Conservation (phyloP, 2,329 filamentous ascomycete species). For the Exserohilum rostratum region DNA sequence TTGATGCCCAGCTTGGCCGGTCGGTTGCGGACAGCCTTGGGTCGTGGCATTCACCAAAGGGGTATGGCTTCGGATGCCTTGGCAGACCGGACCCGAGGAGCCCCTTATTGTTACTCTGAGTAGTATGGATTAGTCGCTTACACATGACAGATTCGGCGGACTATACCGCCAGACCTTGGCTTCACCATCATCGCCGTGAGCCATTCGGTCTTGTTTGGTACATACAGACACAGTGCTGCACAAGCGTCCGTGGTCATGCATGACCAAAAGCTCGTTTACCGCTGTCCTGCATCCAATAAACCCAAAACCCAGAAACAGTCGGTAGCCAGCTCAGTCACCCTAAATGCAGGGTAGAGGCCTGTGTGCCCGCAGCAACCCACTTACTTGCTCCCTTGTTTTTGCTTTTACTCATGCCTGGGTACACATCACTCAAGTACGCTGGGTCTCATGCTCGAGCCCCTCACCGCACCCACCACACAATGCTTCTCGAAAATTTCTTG, state of each 20-base stretch:
- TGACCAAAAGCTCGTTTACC: too few species aligned
- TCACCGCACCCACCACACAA: not conserved
- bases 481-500: slow-evolving; percentile 20
- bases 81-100: slow-evolving; percentile 6
- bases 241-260: too few species aligned
- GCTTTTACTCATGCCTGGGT: not conserved
- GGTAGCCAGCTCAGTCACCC: too few species aligned
- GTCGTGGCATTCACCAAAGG: not conserved
- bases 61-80: not conserved
- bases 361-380: too few species aligned
- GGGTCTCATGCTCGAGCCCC: not conserved
- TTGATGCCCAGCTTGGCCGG: not conserved
- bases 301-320: too few species aligned
- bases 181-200: not conserved
- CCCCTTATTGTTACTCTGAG: not conserved
- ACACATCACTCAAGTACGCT: not conserved
- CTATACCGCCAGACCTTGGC: not conserved
- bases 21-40: not conserved
- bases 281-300: too few species aligned
- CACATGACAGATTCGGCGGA: not conserved
- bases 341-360: too few species aligned
- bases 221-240: too few species aligned
- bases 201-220: not conserved
- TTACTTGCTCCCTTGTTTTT: not conserved
- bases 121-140: not conserved